Percentiles rank a stretch among this genome's conserved stretches.
Conservation (phyloP, 192 early-diverging fungal genomes). For the Entomortierella beljakovae region DNA sequence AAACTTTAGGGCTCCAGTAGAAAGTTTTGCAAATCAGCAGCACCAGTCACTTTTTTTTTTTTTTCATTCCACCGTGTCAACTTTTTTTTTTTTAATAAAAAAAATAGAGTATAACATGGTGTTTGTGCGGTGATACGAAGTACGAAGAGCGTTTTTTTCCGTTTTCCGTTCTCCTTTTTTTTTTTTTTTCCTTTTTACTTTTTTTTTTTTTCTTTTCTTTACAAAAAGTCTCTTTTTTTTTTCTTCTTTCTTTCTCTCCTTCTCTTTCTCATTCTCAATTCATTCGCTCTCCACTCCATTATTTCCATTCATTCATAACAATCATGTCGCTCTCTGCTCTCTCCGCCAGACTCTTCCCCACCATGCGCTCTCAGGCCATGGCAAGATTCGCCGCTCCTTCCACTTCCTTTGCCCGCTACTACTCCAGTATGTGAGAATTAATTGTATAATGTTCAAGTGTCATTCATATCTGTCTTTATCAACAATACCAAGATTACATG, state of each 20-base stretch:
- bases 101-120: conserved; percentile 9
- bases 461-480: too few species aligned
- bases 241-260: conserved; percentile 3
- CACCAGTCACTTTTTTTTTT: neutral
- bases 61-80: conserved; percentile 47
- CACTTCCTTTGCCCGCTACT: conserved; percentile 56
- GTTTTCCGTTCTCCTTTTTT: conserved; percentile 1
- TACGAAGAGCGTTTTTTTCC: conserved; percentile 1
- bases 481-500: neutral
- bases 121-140: conserved; percentile 1
- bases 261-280: neutral
- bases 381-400: conserved; percentile 46
- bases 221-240: neutral
- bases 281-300: neutral
- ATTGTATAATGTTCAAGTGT: neutral
- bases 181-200: conserved; percentile 2
- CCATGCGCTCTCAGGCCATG: conserved; percentile 41
- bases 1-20: too few species aligned
- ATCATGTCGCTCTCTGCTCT: conserved; percentile 38
- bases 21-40: too few species aligned
- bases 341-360: conserved; percentile 41
- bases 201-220: neutral
- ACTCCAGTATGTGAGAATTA: conserved; percentile 56
- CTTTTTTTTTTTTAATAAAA: too few species aligned
- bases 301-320: neutral